Evolutionary conservation across 805 yeast genomes (phyloP).

Genomic region (Teunomyces barrocoloradensis): DNA sequence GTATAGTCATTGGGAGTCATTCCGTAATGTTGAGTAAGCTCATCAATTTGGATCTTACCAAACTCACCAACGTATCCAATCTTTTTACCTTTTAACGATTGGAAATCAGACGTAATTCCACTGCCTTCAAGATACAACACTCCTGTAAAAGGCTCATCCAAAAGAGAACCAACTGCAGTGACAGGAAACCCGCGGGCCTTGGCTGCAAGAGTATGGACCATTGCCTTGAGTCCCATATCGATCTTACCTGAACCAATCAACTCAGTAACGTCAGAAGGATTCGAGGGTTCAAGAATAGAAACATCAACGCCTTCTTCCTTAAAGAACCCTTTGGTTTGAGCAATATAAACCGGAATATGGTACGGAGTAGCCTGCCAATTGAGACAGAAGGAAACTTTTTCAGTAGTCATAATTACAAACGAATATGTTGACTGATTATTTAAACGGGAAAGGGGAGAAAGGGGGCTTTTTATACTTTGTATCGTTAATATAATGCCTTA

Average conservation of each 20-base stretch:
- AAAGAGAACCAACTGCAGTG: conserved; percentile 52
- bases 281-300: conserved; percentile 53
- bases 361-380: conserved; percentile 59
- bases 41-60: conserved; percentile 58
- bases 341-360: conserved; percentile 52
- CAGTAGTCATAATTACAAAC: conserved; percentile 40
- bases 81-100: conserved; percentile 49
- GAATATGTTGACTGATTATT: too few relatives aligned
- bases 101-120: conserved; percentile 52
- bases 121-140: conserved; percentile 49
- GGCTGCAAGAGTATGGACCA: conserved; percentile 60
- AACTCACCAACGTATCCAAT: conserved; percentile 61
- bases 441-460: not conserved
- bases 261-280: conserved; percentile 58
- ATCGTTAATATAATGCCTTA: not conserved
- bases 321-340: conserved; percentile 50
- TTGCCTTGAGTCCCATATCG: conserved; percentile 59
- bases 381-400: conserved; percentile 49
- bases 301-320: conserved; percentile 49
- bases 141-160: conserved; percentile 60
- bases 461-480: not conserved
- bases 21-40: conserved; percentile 53
- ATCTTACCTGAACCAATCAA: conserved; percentile 55
- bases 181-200: conserved; percentile 59
- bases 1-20: conserved; percentile 56